A percentile compares a stretch with the other conserved stretches of the same genome.
phyloP scores from a whole-genome alignment of 805 yeast genomes.

The Kazachstania psychrophila region DNA sequence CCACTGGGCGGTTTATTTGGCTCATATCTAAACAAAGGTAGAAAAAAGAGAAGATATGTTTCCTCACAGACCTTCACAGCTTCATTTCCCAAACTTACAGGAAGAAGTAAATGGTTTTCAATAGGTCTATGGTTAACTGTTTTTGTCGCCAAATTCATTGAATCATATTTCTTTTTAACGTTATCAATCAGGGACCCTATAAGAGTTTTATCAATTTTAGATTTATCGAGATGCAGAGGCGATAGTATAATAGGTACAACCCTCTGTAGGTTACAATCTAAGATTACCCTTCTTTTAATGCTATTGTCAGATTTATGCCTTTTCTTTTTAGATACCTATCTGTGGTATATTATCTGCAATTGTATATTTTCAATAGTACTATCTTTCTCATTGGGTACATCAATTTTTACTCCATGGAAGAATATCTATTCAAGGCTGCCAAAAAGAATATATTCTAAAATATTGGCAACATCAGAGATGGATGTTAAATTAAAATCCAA shows the following conservation, averaged over 20 bases:
- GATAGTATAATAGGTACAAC: constrained; percentile 45
- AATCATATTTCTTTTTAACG: constrained; percentile 71
- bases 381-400: constrained; percentile 65
- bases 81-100: constrained; percentile 43
- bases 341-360: constrained; percentile 81
- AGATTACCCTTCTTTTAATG: constrained; percentile 44
- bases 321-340: constrained; percentile 71
- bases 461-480: constrained; percentile 44
- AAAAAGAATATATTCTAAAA: constrained; percentile 61
- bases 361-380: constrained; percentile 63
- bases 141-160: constrained; percentile 57
- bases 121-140: constrained; percentile 62
- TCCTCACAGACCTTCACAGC: constrained; percentile 54
- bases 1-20: constrained; percentile 54
- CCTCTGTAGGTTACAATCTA: constrained; percentile 50
- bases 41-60: constrained; percentile 34
- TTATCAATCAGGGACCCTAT: constrained; percentile 66
- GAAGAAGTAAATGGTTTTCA: constrained; percentile 51
- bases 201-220: constrained; percentile 53
- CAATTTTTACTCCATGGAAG: constrained; percentile 86
- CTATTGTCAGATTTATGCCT: constrained; percentile 53
- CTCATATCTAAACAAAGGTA: constrained; percentile 29
- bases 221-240: constrained; percentile 49
- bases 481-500: constrained; percentile 43
- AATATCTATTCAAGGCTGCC: constrained; percentile 71